phyloP scores from a whole-genome alignment of 345 rosid genomes.

The Eutrema japonicum region DNA sequence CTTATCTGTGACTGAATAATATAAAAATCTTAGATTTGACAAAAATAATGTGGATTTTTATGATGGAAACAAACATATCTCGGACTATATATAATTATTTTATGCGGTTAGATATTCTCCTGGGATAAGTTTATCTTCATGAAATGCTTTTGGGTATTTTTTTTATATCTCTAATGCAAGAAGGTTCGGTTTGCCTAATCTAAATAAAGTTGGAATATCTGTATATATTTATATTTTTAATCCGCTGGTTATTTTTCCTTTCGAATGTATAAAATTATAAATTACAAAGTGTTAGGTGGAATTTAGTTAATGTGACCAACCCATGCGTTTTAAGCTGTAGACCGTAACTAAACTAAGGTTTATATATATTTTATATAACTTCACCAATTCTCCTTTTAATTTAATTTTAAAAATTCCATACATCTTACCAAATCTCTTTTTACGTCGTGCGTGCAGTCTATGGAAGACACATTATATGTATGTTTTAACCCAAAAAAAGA shows the following conservation, averaged over 20 bases:
- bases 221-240: neutral
- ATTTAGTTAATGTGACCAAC: constrained; percentile 36
- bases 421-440: neutral
- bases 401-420: neutral
- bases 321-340: constrained; percentile 31
- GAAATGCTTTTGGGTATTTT: neutral
- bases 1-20: constrained; percentile 15
- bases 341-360: constrained; percentile 22
- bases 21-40: constrained; percentile 28
- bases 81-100: neutral
- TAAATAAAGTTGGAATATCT: neutral
- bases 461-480: constrained; percentile 5
- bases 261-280: constrained; percentile 15
- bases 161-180: neutral
- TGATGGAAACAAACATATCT: constrained; percentile 31
- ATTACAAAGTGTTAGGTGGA: constrained; percentile 37
- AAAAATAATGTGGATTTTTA: neutral
- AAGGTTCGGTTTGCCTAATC: constrained; percentile 27
- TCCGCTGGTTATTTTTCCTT: neutral
- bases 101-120: constrained; percentile 10
- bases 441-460: constrained; percentile 12
- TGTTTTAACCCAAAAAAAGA: no score
- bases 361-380: constrained; percentile 6
- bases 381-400: constrained; percentile 1
- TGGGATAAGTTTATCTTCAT: neutral